Evolutionary conservation across 2,329 filamentous ascomycete species (phyloP), one percentile per base, ranked within the genome.

Genomic region (Dryadomyces quercus-mongolicae): DNA sequence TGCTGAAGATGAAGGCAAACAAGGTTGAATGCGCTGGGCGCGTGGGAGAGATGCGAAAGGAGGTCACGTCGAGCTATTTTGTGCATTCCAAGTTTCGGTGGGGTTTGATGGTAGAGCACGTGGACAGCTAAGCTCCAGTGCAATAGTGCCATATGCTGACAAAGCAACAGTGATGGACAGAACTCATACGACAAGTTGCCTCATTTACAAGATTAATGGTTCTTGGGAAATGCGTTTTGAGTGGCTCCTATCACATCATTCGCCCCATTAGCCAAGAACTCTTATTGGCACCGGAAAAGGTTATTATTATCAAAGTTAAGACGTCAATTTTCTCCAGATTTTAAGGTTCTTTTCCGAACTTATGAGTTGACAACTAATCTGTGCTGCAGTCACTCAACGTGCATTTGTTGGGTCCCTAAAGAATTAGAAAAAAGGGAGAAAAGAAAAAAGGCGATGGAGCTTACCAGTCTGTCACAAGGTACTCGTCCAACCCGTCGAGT

Each of bases 401-500:
- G 50, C 20, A 20, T 25, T 21, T n/a, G 50, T 51, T 9, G 40
- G 50, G n/a, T 51, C 50, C 50, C 50, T 51, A 7, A 12, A 22
- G n/a, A 44, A 18, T 31, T 2, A 44, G 49, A 8, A 40, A 7
- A 13, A 12, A 44, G 3, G n/a, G n/a, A n/a, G n/a, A n/a, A n/a
- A n/a, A n/a, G n/a, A n/a, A n/a, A n/a, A n/a, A n/a, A n/a, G n/a
- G n/a, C n/a, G n/a, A n/a, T n/a, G 21, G 9, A 52, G 47, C 69
- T 58, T 55, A 75, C 81, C 78, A 78, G 70, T 85, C 84, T 2
- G 85, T 89, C 1, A 89, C 84, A 25, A 90, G 71, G 62, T 81
- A 76, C 68, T 91, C 86, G 65, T 90, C 85, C 51, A 88, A 68
- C 0, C 62, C 73, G 62, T 87, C 81, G 74, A 90, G 69, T 5